Conservation (phyloP, 306 rosid genomes). For the Ochetophila trinervis region DNA sequence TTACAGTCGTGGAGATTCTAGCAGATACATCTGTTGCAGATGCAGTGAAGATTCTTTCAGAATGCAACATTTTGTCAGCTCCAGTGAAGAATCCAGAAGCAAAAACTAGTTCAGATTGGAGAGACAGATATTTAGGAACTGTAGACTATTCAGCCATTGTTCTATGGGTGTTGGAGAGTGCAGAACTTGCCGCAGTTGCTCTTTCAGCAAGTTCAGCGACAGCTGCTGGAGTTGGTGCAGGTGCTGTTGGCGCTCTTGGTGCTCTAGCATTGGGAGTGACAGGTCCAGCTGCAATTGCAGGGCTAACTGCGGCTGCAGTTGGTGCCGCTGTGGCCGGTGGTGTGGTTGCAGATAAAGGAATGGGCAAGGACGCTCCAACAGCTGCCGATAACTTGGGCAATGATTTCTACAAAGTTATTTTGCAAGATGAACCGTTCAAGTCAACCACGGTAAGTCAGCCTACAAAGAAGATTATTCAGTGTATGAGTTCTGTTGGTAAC, state of each 20-base stretch:
- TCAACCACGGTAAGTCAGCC: constrained; percentile 72
- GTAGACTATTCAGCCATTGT: constrained; percentile 76
- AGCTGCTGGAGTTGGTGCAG: constrained; percentile 84
- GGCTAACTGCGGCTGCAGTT: constrained; percentile 85
- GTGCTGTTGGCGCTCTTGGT: constrained; percentile 76
- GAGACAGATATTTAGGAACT: constrained; percentile 73
- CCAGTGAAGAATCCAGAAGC: constrained; percentile 67
- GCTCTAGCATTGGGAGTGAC: constrained; percentile 78
- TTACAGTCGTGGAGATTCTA: constrained; percentile 72
- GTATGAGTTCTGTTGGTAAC: neutral
- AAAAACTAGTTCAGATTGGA: constrained; percentile 56
- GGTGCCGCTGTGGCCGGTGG: constrained; percentile 92
- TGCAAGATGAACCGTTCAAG: constrained; percentile 91
- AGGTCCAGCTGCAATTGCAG: constrained; percentile 80
- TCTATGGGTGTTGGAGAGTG: constrained; percentile 93
- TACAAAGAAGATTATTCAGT: neutral
- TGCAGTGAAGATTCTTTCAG: constrained; percentile 68
- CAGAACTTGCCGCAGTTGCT: constrained; percentile 81
- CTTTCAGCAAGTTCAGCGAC: constrained; percentile 77
- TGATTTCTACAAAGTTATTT: constrained; percentile 76
- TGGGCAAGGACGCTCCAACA: constrained; percentile 68
- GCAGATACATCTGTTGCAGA: constrained; percentile 65
- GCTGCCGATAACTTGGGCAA: constrained; percentile 71
- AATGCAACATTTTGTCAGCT: constrained; percentile 78
- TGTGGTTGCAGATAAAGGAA: constrained; percentile 50